Evolutionary conservation across 1,139 yeast species (phyloP).

Genomic region (Nakaseomyces delphensis): DNA sequence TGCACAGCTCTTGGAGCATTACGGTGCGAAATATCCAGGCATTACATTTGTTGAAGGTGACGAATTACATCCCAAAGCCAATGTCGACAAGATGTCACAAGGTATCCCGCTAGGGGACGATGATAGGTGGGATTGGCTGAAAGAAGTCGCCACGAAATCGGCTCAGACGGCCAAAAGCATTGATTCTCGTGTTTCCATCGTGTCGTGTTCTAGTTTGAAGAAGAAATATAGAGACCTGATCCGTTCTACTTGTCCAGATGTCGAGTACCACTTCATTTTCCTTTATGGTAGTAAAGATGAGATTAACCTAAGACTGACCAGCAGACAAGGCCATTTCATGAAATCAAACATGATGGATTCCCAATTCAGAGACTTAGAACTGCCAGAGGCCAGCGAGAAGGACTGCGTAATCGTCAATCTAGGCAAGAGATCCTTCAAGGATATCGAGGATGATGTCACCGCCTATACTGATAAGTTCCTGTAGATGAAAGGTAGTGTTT

Average conservation of each 20-base stretch:
- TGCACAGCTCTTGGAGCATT: conserved; percentile 36
- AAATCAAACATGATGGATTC: conserved; percentile 73
- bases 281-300: conserved; percentile 56
- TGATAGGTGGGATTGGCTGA: conserved; percentile 88
- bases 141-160: conserved; percentile 39
- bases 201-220: conserved; percentile 82
- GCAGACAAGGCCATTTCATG: conserved; percentile 75
- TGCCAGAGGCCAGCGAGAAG: conserved; percentile 43
- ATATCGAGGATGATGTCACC: conserved; percentile 35
- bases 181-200: conserved; percentile 39
- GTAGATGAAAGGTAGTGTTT: too few relatives aligned
- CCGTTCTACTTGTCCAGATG: conserved; percentile 30
- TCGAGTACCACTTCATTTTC: conserved; percentile 54
- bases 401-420: conserved; percentile 28
- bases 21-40: conserved; percentile 19
- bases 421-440: conserved; percentile 36
- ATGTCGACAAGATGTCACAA: conserved; percentile 70
- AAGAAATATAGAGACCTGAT: conserved; percentile 58
- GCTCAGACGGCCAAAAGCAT: conserved; percentile 32
- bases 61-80: conserved; percentile 59
- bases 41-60: conserved; percentile 81
- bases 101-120: conserved; percentile 80
- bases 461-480: conserved; percentile 2
- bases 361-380: conserved; percentile 65
- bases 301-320: conserved; percentile 48